Percentiles rank a stretch among this genome's conserved stretches.
phyloP scores from a whole-genome alignment of 2,329 filamentous ascomycete genomes.

The Gremmenia infestans region DNA sequence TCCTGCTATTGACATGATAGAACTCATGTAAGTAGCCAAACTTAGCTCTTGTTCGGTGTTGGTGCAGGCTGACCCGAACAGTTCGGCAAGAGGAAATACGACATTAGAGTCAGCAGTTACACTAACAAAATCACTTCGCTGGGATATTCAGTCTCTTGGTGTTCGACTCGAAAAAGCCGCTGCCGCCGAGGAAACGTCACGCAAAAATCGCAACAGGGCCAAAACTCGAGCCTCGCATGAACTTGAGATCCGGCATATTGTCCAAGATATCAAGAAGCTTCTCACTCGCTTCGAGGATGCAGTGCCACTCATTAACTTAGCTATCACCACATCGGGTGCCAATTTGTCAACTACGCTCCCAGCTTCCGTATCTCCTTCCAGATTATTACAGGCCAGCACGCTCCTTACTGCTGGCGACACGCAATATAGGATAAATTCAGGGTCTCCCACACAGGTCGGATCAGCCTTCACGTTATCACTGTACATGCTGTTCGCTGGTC shows the following conservation, averaged over 20 bases:
- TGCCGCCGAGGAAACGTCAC: conserved; percentile 51
- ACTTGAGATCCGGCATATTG: conserved; percentile 62
- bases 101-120: conserved; percentile 79
- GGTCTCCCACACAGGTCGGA: conserved; percentile 71
- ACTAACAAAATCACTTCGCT: conserved; percentile 76
- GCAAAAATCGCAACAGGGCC: conserved; percentile 39
- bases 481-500: conserved; percentile 91
- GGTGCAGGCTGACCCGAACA: conserved; percentile 30
- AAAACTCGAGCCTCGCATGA: conserved; percentile 52
- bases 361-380: conserved; percentile 79
- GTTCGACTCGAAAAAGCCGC: conserved; percentile 68
- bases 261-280: conserved; percentile 69
- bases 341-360: conserved; percentile 77
- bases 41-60: conserved; percentile 23
- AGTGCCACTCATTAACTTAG: conserved; percentile 85
- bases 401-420: conserved; percentile 83
- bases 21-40: conserved; percentile 62
- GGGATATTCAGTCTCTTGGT: conserved; percentile 77
- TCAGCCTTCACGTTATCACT: conserved; percentile 81
- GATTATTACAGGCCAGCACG: conserved; percentile 87
- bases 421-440: conserved; percentile 65
- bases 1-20: conserved; percentile 86
- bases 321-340: conserved; percentile 89
- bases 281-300: conserved; percentile 81
- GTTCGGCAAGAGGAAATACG: conserved; percentile 68